These are phyloP conservation scores for Beauveria pseudobassiana DNA, from an alignment of 2,329 filamentous ascomycete species.

Conservation along the genomic window DNA sequence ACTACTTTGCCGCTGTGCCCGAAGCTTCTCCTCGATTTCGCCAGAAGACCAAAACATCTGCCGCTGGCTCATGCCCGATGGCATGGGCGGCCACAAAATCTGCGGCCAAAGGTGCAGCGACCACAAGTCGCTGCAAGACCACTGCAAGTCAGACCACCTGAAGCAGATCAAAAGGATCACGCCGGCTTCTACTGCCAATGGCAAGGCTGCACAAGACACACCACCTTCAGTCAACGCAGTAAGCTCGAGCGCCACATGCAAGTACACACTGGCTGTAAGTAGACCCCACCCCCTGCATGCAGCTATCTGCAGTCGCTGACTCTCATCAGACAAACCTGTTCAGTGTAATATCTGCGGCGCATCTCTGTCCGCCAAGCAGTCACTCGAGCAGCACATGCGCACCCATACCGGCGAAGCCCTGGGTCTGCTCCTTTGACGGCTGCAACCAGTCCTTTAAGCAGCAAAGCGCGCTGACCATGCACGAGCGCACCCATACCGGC, in stretches of 20 bases:
- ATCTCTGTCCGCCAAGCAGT: conserved; percentile 58
- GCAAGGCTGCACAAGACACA: conserved; percentile 46
- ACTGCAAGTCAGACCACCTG: conserved; percentile 45
- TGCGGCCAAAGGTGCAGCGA: conserved; percentile 32
- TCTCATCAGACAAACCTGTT: conserved; percentile 48
- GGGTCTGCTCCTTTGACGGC: conserved; percentile 41
- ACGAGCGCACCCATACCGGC: conserved; percentile 58
- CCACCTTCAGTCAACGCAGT: conserved; percentile 50
- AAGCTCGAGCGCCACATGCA: conserved; percentile 60
- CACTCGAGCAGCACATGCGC: conserved; percentile 58
- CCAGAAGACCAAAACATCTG: conserved; percentile 24
- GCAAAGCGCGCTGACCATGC: conserved; percentile 62
- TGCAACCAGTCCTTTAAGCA: conserved; percentile 57
- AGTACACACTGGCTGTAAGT: conserved; percentile 56
- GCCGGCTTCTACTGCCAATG: conserved; percentile 48
- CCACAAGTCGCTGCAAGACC: conserved; percentile 45
- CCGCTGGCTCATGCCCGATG: conserved; percentile 23
- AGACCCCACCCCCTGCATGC: background rate
- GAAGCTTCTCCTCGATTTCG: conserved; percentile 14
- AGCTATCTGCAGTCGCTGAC: conserved; percentile 4
- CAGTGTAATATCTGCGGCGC: conserved; percentile 48
- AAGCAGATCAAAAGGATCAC: conserved; percentile 34
- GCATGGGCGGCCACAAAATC: conserved; percentile 13
- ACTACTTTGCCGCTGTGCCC: conserved; percentile 8
- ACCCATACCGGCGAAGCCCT: conserved; percentile 61